Evolutionary conservation across 225 moss, liverwort and hornwort species (phyloP), one percentile per base, ranked within the genome.

Genomic region (Bryoerythrophyllum caledonicum): DNA sequence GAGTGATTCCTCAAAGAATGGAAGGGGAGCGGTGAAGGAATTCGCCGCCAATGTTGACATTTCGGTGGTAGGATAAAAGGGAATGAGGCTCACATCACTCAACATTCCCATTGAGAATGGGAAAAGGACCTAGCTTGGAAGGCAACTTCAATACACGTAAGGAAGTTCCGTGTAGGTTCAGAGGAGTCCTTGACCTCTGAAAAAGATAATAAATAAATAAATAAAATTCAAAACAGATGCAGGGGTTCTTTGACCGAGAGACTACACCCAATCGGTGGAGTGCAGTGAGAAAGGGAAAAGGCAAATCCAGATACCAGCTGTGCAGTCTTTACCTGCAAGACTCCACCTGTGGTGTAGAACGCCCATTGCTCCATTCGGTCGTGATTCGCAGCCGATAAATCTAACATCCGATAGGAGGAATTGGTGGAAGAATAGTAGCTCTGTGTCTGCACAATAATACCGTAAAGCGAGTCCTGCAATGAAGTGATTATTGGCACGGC

Each of bases 21-120:
- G 35, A 34, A 38, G 10, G 35, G 24, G 73, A 51, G 63, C 21
- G 21, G 60, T 10, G 5, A 30, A 48, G 59, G 76, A 59, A 51
- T 40, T 58, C 4, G 77, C 70, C 37, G 72, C 72, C 79, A 57
- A 41, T 72, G 54, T 83, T 76, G 72, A 83, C 79, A 68, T 83
- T 72, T 72, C 24, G 38, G 20, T 23, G 6, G 24, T 3, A 16
- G 34, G 54, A 48, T 15, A 49, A 49, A 38, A 19, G 68, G 32
- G 66, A 67, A 66, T 66, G 66, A 28, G 55, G 44, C 12, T 64
- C 21, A 17, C 13, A 12, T 43, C 27, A 63, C 34, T 26, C 27
- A 2, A 20, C 25, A 48, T 63, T 48, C 46, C 28, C 63, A 24
- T 44, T 5, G 28, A 13, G 60, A 65, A 75, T 71, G 75, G 54